Percentiles rank a stretch among this genome's conserved stretches.
These are phyloP conservation scores for Iris pallida DNA, from an alignment of 116 monocot genomes.

Conservation along the genomic window DNA sequence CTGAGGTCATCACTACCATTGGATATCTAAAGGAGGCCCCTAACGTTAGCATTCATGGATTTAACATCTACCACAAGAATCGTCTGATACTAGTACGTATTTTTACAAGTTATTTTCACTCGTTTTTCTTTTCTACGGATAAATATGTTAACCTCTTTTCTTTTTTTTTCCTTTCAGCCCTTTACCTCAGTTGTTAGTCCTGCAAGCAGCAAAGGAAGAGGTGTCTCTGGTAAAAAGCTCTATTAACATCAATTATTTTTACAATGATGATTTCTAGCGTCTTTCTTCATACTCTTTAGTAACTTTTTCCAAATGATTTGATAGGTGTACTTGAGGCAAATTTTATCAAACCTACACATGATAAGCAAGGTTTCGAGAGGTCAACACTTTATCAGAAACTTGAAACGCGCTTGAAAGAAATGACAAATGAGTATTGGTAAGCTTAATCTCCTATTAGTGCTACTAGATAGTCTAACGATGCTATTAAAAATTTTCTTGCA, in stretches of 20 bases:
- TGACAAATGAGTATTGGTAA: slow-evolving; percentile 85
- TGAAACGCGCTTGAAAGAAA: slow-evolving; percentile 60
- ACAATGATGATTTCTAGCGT: too few species aligned
- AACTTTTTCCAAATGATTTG: background rate
- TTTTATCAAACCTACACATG: slow-evolving; percentile 81
- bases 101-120: too few species aligned
- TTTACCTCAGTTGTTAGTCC: slow-evolving; percentile 50
- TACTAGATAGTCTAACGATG: too few species aligned
- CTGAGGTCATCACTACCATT: slow-evolving; percentile 22
- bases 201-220: slow-evolving; percentile 42
- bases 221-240: slow-evolving; percentile 55
- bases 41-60: slow-evolving; percentile 53
- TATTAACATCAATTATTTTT: too few species aligned
- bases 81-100: slow-evolving; percentile 47
- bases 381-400: slow-evolving; percentile 60
- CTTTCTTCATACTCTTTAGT: too few species aligned
- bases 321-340: slow-evolving; percentile 64
- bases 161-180: slow-evolving; percentile 44
- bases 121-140: too few species aligned
- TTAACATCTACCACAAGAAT: slow-evolving; percentile 71
- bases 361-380: slow-evolving; percentile 90
- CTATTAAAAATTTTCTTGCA: too few species aligned
- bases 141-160: background rate
- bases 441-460: background rate
- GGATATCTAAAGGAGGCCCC: slow-evolving; percentile 64